Percentiles rank a stretch among this genome's conserved stretches.
Evolutionary conservation across 1,284 basidiomycete species (phyloP).

Genomic region (Cutaneotrichosporon sp.): DNA sequence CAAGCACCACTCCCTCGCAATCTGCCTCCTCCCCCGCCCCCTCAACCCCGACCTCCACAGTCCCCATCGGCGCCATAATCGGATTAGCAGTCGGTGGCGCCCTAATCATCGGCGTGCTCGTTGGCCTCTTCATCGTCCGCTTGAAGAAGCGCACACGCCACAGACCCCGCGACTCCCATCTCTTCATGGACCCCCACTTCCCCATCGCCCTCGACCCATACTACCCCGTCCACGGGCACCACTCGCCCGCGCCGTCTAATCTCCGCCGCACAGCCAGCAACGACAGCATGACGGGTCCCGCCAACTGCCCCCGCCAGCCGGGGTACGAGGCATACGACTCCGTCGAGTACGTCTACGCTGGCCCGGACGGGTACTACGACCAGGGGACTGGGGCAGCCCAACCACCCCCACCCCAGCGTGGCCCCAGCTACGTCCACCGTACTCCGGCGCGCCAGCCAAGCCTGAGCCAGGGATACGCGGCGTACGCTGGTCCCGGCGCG

Average conservation of each 20-base stretch:
- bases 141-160: background rate
- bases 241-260: background rate
- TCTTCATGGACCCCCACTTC: slow-evolving; percentile 9
- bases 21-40: background rate
- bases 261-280: background rate
- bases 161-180: background rate
- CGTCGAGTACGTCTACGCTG: slow-evolving; percentile 3
- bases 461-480: background rate
- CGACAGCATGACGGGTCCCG: background rate
- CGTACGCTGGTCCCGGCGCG: background rate
- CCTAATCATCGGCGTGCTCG: background rate
- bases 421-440: background rate
- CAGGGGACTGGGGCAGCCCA: background rate
- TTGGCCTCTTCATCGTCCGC: background rate
- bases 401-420: background rate
- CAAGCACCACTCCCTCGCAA: background rate
- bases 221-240: background rate
- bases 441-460: background rate
- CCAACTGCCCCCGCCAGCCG: background rate
- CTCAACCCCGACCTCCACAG: background rate
- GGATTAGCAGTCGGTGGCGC: background rate
- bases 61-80: slow-evolving; percentile 2
- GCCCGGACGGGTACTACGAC: slow-evolving; percentile 4
- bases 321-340: background rate
- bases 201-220: slow-evolving; percentile 7